Percentiles rank a stretch among this genome's conserved stretches.
phyloP scores from a whole-genome alignment of 768 basidiomycete genomes.

The Russula griseocarnosa region DNA sequence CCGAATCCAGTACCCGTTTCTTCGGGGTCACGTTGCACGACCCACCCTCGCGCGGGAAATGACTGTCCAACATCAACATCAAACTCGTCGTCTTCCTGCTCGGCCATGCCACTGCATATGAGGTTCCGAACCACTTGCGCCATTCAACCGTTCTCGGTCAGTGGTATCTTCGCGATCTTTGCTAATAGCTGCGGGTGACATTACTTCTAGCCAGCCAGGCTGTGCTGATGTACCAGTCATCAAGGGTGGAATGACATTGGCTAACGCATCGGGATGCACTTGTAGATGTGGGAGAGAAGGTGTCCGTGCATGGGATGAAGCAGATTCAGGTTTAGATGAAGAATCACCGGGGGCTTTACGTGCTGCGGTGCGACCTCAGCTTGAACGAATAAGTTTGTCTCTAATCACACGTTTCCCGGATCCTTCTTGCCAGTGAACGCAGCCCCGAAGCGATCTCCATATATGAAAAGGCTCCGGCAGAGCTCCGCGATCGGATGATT shows the following conservation, averaged over 20 bases:
- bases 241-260: conserved; percentile 42
- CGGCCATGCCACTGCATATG: conserved; percentile 98
- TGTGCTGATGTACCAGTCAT: conserved; percentile 55
- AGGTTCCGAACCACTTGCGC: conserved; percentile 22
- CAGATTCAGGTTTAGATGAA: conserved; percentile 30
- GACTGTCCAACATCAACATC: conserved; percentile 94
- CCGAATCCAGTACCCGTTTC: conserved; percentile 77
- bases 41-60: conserved; percentile 96
- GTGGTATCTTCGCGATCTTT: conserved; percentile 44
- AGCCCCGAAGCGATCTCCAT: not conserved
- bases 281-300: conserved; percentile 60
- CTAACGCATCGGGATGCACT: conserved; percentile 54
- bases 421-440: not conserved
- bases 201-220: conserved; percentile 71
- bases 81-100: conserved; percentile 98
- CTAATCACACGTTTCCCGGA: too few relatives aligned
- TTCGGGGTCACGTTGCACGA: conserved; percentile 90
- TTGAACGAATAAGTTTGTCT: too few relatives aligned
- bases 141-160: conserved; percentile 23
- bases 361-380: conserved; percentile 34
- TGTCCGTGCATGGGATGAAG: conserved; percentile 38
- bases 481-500: not conserved
- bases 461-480: not conserved
- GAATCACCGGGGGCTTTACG: conserved; percentile 60
- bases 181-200: conserved; percentile 55